Evolutionary conservation across 2,329 filamentous ascomycete species (phyloP).

Genomic region (Hypoxylon sp.): DNA sequence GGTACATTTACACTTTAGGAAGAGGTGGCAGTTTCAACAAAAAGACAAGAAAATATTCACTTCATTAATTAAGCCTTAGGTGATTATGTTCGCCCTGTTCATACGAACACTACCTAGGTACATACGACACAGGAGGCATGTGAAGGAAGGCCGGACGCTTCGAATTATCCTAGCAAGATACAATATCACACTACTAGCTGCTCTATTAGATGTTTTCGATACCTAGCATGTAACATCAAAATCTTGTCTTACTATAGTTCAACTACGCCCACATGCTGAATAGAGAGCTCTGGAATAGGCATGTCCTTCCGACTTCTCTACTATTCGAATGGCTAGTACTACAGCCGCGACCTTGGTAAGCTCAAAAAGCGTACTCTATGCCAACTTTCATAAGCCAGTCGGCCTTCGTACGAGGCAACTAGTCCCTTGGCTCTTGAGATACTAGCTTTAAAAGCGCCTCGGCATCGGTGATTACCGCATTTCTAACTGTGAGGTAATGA

Average conservation of each 20-base stretch:
- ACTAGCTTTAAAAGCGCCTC: not conserved
- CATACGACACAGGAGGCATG: too few relatives aligned
- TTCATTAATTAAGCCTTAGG: too few relatives aligned
- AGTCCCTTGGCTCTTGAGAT: not conserved
- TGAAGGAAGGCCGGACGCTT: too few relatives aligned
- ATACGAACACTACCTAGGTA: too few relatives aligned
- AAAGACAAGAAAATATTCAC: too few relatives aligned
- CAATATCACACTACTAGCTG: not conserved
- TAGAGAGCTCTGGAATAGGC: not conserved
- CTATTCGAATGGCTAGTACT: not conserved
- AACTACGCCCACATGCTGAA: not conserved
- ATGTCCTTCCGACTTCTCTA: not conserved
- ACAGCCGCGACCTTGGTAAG: not conserved
- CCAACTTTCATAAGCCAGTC: too few relatives aligned
- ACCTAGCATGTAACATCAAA: not conserved
- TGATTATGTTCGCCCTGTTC: too few relatives aligned
- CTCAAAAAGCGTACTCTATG: not conserved
- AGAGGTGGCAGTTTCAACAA: not conserved
- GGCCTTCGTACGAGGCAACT: not conserved
- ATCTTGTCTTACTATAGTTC: not conserved
- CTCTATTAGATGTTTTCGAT: not conserved
- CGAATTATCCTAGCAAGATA: not conserved
- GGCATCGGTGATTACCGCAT: not conserved
- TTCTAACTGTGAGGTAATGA: constrained; percentile 2
- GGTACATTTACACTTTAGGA: not conserved